Evolutionary conservation across 352 stramenopile species (phyloP), one percentile per base, ranked within the genome.

Genomic region (Globisporangium megalacanthum): DNA sequence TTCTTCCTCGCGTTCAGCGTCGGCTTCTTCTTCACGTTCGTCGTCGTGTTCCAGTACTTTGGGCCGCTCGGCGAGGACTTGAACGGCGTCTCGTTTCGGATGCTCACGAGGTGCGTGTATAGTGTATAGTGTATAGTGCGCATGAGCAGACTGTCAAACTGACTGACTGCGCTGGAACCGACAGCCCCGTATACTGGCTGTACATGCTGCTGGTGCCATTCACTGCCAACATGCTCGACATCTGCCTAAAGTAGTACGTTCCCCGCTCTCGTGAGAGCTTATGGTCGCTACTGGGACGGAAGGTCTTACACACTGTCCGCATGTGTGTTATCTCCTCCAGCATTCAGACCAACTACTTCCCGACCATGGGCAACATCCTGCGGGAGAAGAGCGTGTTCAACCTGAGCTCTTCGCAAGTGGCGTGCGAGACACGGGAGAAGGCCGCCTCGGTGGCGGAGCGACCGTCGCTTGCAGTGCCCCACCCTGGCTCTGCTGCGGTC

Each of bases 171-270:
- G 35, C 35, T 39, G 35, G 35, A 13, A 13, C 35, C 35, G 35
- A 39, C 52, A 89, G 77, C 31, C 77, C 72, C 9, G 64, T 83
- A 22, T 92, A 83, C 68, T 92, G 81, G 81, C 54, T 85, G 48
- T 75, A 79, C 56, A 72, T 89, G 22, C 53, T 89, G 41, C 65
- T 89, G 29, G 62, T 89, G 15, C 82, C 82, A 15, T 64, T 86
- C 53, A 81, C 79, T 6, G 59, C 72, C 51, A 88, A 89, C 46
- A 52, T 82, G 11, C 44, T 77, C 41, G 79, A 92, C 56, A 75
- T 92, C 48, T 70, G 64, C 42, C 33, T 81, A 52, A 87, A 85
- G 59, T 89, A 86, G 82, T 92, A 76, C 56, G 71, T 68, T 36
- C 22, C 41, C 25, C 8, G 7, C 29, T 54, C 9, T 54, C 2